phyloP scores from a whole-genome alignment of 106 monocot species.

The Ottelia alismoides region DNA sequence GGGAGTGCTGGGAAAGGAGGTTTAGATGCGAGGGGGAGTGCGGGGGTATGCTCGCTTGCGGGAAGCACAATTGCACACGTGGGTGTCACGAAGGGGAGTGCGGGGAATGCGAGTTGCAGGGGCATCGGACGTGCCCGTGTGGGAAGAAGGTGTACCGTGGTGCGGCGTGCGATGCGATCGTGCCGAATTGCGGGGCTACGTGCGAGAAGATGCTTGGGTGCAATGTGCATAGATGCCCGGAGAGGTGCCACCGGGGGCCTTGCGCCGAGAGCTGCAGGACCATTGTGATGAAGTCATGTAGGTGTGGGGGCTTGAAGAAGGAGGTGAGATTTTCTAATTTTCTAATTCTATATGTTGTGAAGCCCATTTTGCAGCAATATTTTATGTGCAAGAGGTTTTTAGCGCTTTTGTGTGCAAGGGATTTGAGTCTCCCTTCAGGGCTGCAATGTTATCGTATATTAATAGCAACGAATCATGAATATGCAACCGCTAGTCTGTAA shows the following conservation, averaged over 20 bases:
- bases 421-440: too few relatives aligned
- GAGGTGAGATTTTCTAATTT: slow-evolving; percentile 58
- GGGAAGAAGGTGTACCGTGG: slow-evolving; percentile 69
- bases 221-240: slow-evolving; percentile 57
- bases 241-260: slow-evolving; percentile 76
- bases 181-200: slow-evolving; percentile 64
- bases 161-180: slow-evolving; percentile 43
- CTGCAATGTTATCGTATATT: too few relatives aligned
- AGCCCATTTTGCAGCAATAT: too few relatives aligned
- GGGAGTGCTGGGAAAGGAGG: slow-evolving; percentile 43
- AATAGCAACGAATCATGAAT: too few relatives aligned
- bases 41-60: slow-evolving; percentile 37
- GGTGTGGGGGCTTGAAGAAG: slow-evolving; percentile 83
- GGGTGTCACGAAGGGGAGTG: slow-evolving; percentile 79
- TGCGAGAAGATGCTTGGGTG: slow-evolving; percentile 75
- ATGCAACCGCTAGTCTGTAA: too few relatives aligned
- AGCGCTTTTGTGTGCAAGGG: too few relatives aligned
- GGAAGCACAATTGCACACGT: slow-evolving; percentile 60
- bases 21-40: slow-evolving; percentile 53
- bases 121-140: slow-evolving; percentile 80
- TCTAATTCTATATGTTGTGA: too few relatives aligned
- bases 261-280: slow-evolving; percentile 75
- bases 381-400: too few relatives aligned
- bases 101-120: slow-evolving; percentile 64
- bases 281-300: slow-evolving; percentile 55